Base-by-base conservation (phyloP, 2,329 filamentous ascomycete species). In the Ophiostoma montium region DNA sequence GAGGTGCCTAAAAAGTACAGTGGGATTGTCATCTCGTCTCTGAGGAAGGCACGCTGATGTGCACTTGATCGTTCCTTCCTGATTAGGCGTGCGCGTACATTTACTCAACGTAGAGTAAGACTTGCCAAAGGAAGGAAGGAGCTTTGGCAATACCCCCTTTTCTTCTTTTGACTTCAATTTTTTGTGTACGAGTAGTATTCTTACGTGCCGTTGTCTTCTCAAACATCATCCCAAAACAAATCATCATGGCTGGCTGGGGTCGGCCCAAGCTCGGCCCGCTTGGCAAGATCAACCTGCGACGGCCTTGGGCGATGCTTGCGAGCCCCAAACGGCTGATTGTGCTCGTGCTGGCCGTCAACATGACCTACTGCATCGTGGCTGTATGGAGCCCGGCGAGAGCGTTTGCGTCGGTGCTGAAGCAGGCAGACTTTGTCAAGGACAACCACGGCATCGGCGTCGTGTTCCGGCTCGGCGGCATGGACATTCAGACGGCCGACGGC, bases 61-160 rank as follows among this genome's bases (percentile, higher is more conserved):
- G 23, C 39, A 31, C 39, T 43, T 44, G 38, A 38, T 50, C 49
- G 49, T 44, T 36, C 49, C 49, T 50, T 50, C 49, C 49, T 21
- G 27, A 50, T 47, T 32, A 44, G 18, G 44, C 45, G 32, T 15
- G 32, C 9, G 10, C 13, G 16, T 36, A 3, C 35, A 18, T 36
- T 12, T 38, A 23, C 21, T 30, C 21, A n/a, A n/a, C n/a, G n/a
- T n/a, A n/a, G n/a, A n/a, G n/a, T n/a, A n/a, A n/a, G n/a, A n/a
- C n/a, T n/a, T n/a, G n/a, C n/a, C n/a, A n/a, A n/a, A n/a, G n/a
- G n/a, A n/a, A n/a, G n/a, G n/a, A n/a, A n/a, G n/a, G n/a, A n/a
- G n/a, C n/a, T n/a, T n/a, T n/a, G n/a, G n/a, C n/a, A n/a, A n/a
- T n/a, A n/a, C n/a, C n/a, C n/a, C n/a, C n/a, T n/a, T n/a, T 27